Base-by-base conservation (phyloP, 805 yeast genomes). In the Candida easanensis region DNA sequence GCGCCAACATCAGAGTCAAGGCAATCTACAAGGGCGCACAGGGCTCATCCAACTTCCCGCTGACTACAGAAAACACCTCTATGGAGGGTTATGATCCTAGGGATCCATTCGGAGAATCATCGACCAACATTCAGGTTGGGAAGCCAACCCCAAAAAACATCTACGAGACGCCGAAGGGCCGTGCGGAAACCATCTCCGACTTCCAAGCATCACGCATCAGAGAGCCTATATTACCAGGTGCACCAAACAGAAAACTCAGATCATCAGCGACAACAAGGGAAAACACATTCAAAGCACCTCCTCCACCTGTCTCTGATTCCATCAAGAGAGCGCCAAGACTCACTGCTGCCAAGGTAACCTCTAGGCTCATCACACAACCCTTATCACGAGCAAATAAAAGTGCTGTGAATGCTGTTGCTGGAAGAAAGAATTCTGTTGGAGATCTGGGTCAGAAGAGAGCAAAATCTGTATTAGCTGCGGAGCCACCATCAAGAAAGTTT, bases 1-100 rank as follows among this genome's bases (percentile, higher is more conserved):
- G 95, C 11, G 87, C 84, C 16, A 76, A 76, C 45, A 73, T 88
- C 16, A 77, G 80, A 45, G 79, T 82, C 5, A 76, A 76, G 49
- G 62, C 80, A 0, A 68, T 81, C 22, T 82, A 70, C 60, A 73
- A 71, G 44, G 48, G 40, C 1, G 27, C 26, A 0, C 45, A 49
- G 1, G 50, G 46, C 5, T 38, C 54, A 2, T 36, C 54, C 1
- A 33, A 49, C 4, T 54, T 56, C 32, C 33, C 49, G 1, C 35
- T 57, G 30, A 38, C 39, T 25, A 38, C 44, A 14, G 36, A 33
- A 11, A 9, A 16, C 14, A 39, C 41, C 8, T 8, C 27, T 2
- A 28, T 37, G 13, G 56, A 49, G 1, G 23, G 25, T 8, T 40
- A 32, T 8, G 50, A 51, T n/a, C 30, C 51, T 8, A 47, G 58